phyloP scores from a whole-genome alignment of 176 grass and related monocot species.

The Zoysia japonica region DNA sequence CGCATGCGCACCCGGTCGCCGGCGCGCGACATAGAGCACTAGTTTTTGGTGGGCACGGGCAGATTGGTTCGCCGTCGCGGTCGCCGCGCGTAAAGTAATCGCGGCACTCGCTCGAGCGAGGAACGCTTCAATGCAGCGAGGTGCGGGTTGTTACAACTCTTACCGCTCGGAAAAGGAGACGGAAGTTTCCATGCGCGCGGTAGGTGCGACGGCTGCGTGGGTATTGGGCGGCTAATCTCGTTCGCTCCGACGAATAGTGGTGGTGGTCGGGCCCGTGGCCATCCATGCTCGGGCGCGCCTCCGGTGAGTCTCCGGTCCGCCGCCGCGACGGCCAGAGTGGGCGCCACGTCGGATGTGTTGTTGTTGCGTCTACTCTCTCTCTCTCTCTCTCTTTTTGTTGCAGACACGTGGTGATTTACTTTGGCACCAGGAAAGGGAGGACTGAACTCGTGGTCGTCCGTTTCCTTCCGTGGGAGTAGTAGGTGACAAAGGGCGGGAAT shows the following conservation, averaged over 20 bases:
- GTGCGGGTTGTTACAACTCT: background rate
- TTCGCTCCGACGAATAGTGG: background rate
- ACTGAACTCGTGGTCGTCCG: slow-evolving; percentile 11
- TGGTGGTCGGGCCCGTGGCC: background rate
- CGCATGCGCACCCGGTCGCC: background rate
- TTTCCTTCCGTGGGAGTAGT: too few species aligned
- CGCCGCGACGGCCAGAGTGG: background rate
- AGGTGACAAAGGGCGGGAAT: too few species aligned
- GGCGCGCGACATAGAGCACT: background rate
- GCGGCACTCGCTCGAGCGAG: background rate
- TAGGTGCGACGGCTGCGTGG: background rate
- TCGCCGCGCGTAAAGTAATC: background rate
- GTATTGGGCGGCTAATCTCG: background rate
- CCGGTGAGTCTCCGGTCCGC: slow-evolving; percentile 16
- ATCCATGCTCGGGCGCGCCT: background rate
- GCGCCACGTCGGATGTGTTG: slow-evolving; percentile 19
- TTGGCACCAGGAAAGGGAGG: background rate
- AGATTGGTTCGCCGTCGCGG: slow-evolving; percentile 26
- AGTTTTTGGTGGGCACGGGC: background rate
- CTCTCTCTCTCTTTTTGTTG: background rate
- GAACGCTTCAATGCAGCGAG: slow-evolving; percentile 31
- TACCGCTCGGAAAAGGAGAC: background rate
- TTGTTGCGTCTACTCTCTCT: too few species aligned
- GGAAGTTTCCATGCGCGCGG: background rate
- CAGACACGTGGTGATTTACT: slow-evolving; percentile 32